Percentiles rank a stretch among this genome's conserved stretches.
phyloP scores from a whole-genome alignment of 148 eudicot genomes.

The Tetragonia tetragonoides region DNA sequence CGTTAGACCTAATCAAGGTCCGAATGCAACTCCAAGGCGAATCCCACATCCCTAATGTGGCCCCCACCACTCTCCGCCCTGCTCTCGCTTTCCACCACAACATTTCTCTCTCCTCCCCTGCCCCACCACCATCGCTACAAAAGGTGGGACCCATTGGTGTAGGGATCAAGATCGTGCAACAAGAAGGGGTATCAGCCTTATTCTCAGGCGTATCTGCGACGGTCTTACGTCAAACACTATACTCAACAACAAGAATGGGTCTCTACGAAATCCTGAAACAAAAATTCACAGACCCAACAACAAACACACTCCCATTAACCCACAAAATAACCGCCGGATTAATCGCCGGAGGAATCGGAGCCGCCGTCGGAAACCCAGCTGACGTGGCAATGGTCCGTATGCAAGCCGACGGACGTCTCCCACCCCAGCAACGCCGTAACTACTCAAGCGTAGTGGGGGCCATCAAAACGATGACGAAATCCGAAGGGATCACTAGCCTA shows the following conservation, averaged over 20 bases:
- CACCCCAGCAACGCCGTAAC: slow-evolving; percentile 56
- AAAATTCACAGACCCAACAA: slow-evolving; percentile 58
- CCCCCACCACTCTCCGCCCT: slow-evolving; percentile 43
- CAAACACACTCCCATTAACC: slow-evolving; percentile 42
- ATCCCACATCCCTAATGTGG: slow-evolving; percentile 16
- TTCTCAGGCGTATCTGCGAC: slow-evolving; percentile 87
- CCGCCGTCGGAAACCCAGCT: slow-evolving; percentile 93
- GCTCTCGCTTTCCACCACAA: slow-evolving; percentile 43
- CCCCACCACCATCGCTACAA: slow-evolving; percentile 30
- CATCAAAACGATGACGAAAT: slow-evolving; percentile 46
- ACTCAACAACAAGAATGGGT: slow-evolving; percentile 90
- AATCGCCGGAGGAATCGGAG: slow-evolving; percentile 83
- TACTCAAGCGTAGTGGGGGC: slow-evolving; percentile 77
- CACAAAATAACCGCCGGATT: slow-evolving; percentile 70
- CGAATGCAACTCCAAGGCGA: slow-evolving; percentile 82
- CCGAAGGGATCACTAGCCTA: slow-evolving; percentile 59
- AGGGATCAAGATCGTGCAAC: slow-evolving; percentile 45
- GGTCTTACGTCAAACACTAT: slow-evolving; percentile 71
- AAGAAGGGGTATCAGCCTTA: slow-evolving; percentile 56
- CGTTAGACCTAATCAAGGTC: slow-evolving; percentile 65
- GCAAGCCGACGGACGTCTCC: slow-evolving; percentile 97
- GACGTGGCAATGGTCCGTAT: slow-evolving; percentile 97
- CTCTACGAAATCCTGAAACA: slow-evolving; percentile 64
- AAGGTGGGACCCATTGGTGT: slow-evolving; percentile 52
- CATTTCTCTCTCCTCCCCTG: slow-evolving; percentile 23